A percentile compares a stretch with the other conserved stretches of the same genome.
phyloP scores from a whole-genome alignment of 1,284 basidiomycete species.

The Phylloboletellus chloephorus region DNA sequence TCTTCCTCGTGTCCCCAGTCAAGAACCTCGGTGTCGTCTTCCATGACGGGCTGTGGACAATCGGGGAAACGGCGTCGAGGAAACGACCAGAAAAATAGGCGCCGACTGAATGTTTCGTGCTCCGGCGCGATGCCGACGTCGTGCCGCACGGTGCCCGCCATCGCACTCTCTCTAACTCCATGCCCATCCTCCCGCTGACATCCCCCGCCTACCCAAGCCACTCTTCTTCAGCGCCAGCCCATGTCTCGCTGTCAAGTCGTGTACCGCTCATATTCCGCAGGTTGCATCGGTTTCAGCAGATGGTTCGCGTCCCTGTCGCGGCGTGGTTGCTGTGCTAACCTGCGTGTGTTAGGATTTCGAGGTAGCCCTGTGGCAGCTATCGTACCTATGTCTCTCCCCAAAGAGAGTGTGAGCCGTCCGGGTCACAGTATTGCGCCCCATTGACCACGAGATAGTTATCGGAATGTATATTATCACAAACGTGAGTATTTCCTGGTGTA shows the following conservation, averaged over 20 bases:
- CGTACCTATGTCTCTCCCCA: conserved; percentile 86
- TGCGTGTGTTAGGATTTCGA: conserved; percentile 85
- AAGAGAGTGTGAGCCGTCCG: conserved; percentile 72
- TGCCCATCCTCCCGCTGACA: conserved; percentile 54
- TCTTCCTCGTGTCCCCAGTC: conserved; percentile 76
- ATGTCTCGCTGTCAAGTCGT: conserved; percentile 43
- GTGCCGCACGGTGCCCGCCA: conserved; percentile 36
- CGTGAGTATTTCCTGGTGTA: conserved; percentile 38
- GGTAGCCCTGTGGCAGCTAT: conserved; percentile 88
- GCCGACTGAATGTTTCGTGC: conserved; percentile 22
- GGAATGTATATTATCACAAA: conserved; percentile 90
- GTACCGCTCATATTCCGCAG: conserved; percentile 76
- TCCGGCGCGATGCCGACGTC: conserved; percentile 24
- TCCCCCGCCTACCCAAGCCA: conserved; percentile 37
- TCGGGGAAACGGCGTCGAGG: conserved; percentile 4
- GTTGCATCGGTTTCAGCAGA: conserved; percentile 76
- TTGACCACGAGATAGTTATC: conserved; percentile 50
- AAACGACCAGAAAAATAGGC: conserved; percentile 18
- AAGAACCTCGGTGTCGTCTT: conserved; percentile 61
- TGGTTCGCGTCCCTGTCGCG: conserved; percentile 47
- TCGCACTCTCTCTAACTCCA: conserved; percentile 35
- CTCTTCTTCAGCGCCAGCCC: conserved; percentile 35
- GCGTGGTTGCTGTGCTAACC: neutral
- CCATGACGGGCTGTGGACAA: conserved; percentile 40
- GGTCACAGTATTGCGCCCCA: conserved; percentile 4